These are phyloP conservation scores for Euclidium syriacum DNA, from an alignment of 345 rosid species.

Conservation along the genomic window DNA sequence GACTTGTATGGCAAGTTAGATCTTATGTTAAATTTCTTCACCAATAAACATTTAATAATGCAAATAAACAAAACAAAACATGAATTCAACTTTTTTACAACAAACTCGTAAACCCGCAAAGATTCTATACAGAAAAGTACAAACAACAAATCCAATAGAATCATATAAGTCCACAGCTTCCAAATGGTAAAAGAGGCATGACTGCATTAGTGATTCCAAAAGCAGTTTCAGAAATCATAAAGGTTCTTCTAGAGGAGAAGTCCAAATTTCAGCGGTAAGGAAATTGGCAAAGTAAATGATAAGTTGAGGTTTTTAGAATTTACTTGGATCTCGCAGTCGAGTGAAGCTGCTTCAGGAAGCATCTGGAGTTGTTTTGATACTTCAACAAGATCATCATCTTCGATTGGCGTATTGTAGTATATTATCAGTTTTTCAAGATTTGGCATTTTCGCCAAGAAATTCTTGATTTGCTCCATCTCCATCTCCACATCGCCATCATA, in stretches of 20 bases:
- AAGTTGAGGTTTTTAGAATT: constrained; percentile 5
- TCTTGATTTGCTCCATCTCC: constrained; percentile 7
- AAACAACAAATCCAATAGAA: background rate
- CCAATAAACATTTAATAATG: too few species aligned
- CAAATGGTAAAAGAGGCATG: too few species aligned
- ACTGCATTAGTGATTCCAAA: too few species aligned
- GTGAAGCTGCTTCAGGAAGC: constrained; percentile 7
- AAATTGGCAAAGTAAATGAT: background rate
- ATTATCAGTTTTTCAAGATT: constrained; percentile 14
- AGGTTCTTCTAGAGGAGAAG: background rate
- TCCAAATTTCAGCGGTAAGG: background rate
- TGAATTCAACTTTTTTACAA: background rate
- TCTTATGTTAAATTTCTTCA: too few species aligned
- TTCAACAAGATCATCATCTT: constrained; percentile 6
- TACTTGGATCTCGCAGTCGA: constrained; percentile 16
- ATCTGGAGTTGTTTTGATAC: constrained; percentile 1
- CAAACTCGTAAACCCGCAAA: background rate
- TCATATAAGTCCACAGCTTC: too few species aligned
- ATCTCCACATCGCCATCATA: too few species aligned
- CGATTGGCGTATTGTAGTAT: constrained; percentile 2
- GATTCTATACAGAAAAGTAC: background rate
- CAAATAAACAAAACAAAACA: too few species aligned
- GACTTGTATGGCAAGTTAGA: too few species aligned
- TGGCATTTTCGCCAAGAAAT: constrained; percentile 4
- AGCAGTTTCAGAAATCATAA: background rate